Percentiles rank a stretch among this genome's conserved stretches.
Evolutionary conservation across 2,329 filamentous ascomycete species (phyloP).

Genomic region (Epichloe gansuensis): DNA sequence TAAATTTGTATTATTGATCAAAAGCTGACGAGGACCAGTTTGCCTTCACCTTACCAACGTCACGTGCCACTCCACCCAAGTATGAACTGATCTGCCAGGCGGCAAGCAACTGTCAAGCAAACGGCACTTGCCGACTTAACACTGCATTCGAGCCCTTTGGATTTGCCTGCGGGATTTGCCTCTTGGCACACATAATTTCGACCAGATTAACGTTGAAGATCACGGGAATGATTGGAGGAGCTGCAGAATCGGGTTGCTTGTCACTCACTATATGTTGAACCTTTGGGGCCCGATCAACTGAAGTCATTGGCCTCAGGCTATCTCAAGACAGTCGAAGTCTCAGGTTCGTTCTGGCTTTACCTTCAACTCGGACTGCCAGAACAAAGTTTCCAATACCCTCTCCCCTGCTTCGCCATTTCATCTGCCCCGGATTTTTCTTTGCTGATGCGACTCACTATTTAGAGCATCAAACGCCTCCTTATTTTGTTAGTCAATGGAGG

Average conservation of each 20-base stretch:
- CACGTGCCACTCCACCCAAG: background rate
- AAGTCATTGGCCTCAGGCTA: background rate
- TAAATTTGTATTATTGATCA: background rate
- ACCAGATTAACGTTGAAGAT: background rate
- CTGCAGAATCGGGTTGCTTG: background rate
- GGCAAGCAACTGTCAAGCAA: background rate
- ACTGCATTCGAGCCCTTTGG: background rate
- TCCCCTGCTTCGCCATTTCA: background rate
- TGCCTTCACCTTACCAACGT: background rate
- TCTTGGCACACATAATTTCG: background rate
- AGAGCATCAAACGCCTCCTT: background rate
- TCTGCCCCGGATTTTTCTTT: background rate
- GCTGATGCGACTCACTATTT: background rate
- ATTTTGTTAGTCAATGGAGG: slow-evolving; percentile 16
- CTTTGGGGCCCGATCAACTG: background rate
- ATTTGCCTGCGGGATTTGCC: background rate
- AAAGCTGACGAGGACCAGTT: too few relatives aligned
- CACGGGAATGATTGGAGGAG: background rate
- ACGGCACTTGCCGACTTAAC: background rate
- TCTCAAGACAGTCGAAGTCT: background rate
- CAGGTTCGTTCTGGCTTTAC: background rate
- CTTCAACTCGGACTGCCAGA: background rate
- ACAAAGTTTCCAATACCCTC: background rate
- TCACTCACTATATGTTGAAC: background rate
- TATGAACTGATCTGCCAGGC: background rate